phyloP scores from a whole-genome alignment of 371 early-diverging fungal genomes.

The Mortierella sp. region DNA sequence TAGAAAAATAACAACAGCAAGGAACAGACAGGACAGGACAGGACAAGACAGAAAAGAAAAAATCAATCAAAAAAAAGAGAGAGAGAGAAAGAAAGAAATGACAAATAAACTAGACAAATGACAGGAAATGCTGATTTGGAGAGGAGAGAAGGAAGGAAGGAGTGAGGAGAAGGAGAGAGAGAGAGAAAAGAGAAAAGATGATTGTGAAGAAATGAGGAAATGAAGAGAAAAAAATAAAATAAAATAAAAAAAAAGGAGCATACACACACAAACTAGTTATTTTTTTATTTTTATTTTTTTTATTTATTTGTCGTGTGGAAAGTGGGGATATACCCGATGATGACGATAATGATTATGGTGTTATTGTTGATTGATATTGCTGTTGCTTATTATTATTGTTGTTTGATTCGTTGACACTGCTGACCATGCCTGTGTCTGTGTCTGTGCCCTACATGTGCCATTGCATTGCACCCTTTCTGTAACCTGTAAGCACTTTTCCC shows the following conservation, averaged over 20 bases:
- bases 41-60: neutral
- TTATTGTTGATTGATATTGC: neutral
- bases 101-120: too few species aligned
- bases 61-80: neutral
- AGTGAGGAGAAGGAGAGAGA: neutral
- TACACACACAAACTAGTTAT: neutral
- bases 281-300: too few species aligned
- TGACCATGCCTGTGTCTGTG: neutral
- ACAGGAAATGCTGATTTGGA: too few species aligned
- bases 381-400: neutral
- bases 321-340: neutral
- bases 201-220: neutral
- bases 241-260: neutral
- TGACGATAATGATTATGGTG: neutral
- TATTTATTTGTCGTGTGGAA: neutral
- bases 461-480: too few species aligned
- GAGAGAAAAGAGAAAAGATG: neutral
- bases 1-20: too few species aligned
- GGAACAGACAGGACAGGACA: neutral
- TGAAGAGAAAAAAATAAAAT: neutral
- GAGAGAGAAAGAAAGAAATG: neutral
- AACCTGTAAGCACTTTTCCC: too few species aligned
- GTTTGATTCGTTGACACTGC: conserved; percentile 4
- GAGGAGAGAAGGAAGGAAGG: neutral
- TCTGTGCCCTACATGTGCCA: too few species aligned